Evolutionary conservation across 176 grass and related monocot genomes (phyloP).

Genomic region (Avena atlantica): DNA sequence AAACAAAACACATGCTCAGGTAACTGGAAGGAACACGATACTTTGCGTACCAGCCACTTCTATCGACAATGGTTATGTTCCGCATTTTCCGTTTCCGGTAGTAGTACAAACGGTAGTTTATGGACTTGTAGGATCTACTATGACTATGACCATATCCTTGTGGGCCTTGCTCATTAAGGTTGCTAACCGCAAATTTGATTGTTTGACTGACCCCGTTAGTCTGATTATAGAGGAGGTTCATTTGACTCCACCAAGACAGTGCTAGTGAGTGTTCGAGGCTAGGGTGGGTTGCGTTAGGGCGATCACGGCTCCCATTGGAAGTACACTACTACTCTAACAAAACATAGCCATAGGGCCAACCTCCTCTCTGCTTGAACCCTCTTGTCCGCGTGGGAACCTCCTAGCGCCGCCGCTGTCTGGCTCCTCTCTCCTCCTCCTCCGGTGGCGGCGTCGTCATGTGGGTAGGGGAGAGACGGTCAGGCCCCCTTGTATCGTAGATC

Average conservation of each 20-base stretch:
- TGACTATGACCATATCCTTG: background rate
- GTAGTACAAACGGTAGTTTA: background rate
- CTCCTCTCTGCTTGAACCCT: no score
- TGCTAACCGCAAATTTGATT: background rate
- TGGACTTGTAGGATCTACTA: no score
- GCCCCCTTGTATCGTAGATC: no score
- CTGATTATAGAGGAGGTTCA: background rate
- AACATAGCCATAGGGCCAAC: no score
- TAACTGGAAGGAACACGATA: slow-evolving; percentile 48
- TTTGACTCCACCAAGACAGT: background rate
- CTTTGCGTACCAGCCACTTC: slow-evolving; percentile 45
- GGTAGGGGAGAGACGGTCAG: no score
- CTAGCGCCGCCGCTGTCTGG: no score
- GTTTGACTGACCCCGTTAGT: background rate
- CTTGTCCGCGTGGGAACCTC: no score
- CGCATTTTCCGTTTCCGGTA: background rate
- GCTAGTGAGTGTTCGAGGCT: background rate
- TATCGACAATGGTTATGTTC: background rate
- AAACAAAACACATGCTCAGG: background rate
- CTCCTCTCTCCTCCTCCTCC: no score
- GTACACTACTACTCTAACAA: no score
- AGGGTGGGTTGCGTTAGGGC: no score
- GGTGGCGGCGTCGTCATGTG: no score
- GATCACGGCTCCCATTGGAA: no score
- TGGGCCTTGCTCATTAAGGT: background rate